phyloP scores from a whole-genome alignment of 495 filamentous ascomycete genomes.

The Daldinia loculata region DNA sequence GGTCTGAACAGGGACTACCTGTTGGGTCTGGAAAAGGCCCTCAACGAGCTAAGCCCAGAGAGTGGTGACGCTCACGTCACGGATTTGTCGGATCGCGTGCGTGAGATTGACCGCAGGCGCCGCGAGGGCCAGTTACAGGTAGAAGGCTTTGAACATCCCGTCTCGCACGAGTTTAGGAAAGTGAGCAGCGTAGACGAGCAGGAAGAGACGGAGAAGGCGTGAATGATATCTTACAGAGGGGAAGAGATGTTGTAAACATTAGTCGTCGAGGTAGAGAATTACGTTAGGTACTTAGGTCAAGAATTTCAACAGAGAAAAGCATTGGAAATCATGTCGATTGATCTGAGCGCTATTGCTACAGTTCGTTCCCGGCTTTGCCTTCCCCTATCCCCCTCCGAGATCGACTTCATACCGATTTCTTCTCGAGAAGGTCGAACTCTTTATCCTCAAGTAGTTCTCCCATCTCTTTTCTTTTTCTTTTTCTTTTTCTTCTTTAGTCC shows the following conservation, averaged over 20 bases:
- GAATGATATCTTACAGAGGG: constrained; percentile 1
- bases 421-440: background rate
- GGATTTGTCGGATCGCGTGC: constrained; percentile 65
- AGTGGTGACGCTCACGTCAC: constrained; percentile 86
- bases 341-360: constrained; percentile 6
- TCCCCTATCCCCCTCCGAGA: background rate
- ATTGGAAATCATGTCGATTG: constrained; percentile 18
- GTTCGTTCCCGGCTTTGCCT: background rate
- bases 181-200: constrained; percentile 65
- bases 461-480: background rate
- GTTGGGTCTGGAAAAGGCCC: constrained; percentile 77
- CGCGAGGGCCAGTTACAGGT: constrained; percentile 31
- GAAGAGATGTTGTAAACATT: background rate
- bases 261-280: background rate
- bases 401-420: background rate
- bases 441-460: background rate
- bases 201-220: constrained; percentile 65
- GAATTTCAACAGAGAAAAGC: background rate
- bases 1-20: constrained; percentile 94
- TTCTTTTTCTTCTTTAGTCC: background rate
- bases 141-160: constrained; percentile 31
- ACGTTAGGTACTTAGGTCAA: background rate
- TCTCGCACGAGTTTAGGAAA: constrained; percentile 54
- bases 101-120: constrained; percentile 58
- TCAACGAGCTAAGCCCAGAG: constrained; percentile 76